Conservation (phyloP, 2,329 filamentous ascomycete species). For the Pyrenophora graminea region DNA sequence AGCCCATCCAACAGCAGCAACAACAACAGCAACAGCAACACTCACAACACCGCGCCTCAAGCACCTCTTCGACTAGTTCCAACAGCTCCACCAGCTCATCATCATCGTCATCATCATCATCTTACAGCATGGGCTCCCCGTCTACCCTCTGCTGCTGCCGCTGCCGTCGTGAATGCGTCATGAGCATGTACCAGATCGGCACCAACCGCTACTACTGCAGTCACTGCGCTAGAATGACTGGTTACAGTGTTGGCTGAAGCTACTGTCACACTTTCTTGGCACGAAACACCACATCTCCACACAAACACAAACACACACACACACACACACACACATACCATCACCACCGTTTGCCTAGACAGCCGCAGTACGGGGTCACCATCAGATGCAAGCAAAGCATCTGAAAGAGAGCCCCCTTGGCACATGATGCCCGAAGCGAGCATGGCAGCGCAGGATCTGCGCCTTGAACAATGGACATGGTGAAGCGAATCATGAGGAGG, state of each 20-base stretch:
- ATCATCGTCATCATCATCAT: background rate
- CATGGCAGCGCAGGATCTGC: slow-evolving; percentile 4
- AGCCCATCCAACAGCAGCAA: slow-evolving; percentile 32
- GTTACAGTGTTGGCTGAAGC: slow-evolving; percentile 44
- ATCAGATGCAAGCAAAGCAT: background rate
- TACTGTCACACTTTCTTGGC: background rate
- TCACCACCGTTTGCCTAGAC: background rate
- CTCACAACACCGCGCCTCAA: slow-evolving; percentile 12
- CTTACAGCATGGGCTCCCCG: slow-evolving; percentile 17
- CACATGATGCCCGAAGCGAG: background rate
- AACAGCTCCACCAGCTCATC: slow-evolving; percentile 18
- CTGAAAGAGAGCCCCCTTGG: background rate
- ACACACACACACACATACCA: background rate
- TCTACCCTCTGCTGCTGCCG: slow-evolving; percentile 38
- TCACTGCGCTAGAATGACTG: slow-evolving; percentile 47
- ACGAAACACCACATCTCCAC: background rate
- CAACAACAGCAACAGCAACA: slow-evolving; percentile 16
- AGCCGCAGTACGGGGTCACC: background rate
- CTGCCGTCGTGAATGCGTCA: slow-evolving; percentile 40
- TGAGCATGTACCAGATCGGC: slow-evolving; percentile 45
- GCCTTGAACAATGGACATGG: background rate
- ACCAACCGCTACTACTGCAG: slow-evolving; percentile 49
- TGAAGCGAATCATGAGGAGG: background rate
- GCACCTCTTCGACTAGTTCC: slow-evolving; percentile 11
- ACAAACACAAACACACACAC: slow-evolving; percentile 3